Base-by-base conservation (phyloP, 2,329 filamentous ascomycete genomes). In the Rachicladosporium sp. region DNA sequence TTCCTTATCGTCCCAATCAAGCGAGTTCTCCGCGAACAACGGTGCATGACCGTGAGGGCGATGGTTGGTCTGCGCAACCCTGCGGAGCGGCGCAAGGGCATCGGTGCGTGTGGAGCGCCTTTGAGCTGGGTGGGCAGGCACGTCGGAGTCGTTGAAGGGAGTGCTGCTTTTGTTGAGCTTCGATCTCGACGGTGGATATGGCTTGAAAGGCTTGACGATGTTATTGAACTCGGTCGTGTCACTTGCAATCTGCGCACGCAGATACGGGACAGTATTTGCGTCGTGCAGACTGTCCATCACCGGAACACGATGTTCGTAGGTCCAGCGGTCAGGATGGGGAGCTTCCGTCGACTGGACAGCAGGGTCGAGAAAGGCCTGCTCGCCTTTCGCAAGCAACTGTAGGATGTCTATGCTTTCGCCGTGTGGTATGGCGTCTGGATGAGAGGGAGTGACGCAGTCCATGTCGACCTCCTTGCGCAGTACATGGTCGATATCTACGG, bases 391-490 rank as follows among this genome's bases (percentile, higher is more conserved):
- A 2, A 98, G 73, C 1, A 98, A 71, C n/a, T 78, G 62, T 2
- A 62, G 57, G 40, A 98, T 94, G 56, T 94, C 88, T 6, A 98
- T 61, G 44, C 78, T 87, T 62, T 96, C 88, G 29, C 93, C 91
- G 2, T 78, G 81, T 0, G 83, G 72, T 32, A 98, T 96, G 23
- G 80, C 70, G 0, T 73, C 70, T 0, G 74, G 73, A 59, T 98
- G 83, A 33, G 82, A 91, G 1, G 91, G 91, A 0, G 91, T 98
- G 33, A 96, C 64, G 58, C 91, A 98, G 55, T 94, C 83, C 85
- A 98, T 93, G 59, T 98, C 82, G 3, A 98, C 93, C 61, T 98
- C 91, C 59, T 98, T 98, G 37, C 91, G 76, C n/a, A 98, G 70
- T 3, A 98, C 88, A 51, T 86, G 80, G 55, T 98, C 91, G 48